Base-by-base conservation (phyloP, 805 yeast genomes). In the Wickerhamiella hasegawae region DNA sequence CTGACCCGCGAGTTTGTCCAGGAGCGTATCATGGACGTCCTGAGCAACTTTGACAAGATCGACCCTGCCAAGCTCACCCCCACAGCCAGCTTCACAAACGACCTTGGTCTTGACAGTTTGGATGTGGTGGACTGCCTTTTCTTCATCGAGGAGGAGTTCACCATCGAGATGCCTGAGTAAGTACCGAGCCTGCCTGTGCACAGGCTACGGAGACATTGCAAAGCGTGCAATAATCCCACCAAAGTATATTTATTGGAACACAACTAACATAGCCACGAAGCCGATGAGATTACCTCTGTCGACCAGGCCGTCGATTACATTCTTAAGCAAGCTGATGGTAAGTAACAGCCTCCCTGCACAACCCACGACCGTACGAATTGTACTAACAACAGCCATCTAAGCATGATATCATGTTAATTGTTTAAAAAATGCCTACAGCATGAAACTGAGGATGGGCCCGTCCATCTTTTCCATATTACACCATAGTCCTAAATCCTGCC, bases 41-140 rank as follows among this genome's bases (percentile, higher is more conserved):
- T 77, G 51, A 64, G 65, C 49, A 66, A 74, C 22, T 72, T 75
- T 47, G 71, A 67, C 57, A 75, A 76, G 59, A 68, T 70, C 34
- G 47, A 49, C 32, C 31, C 43, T 6, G 34, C 49, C 14, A 45
- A 58, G 52, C 49, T 65, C 35, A 51, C 62, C 14, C 54, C 61
- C 10, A 65, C 59, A 21, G 59, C 68, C 16, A 48, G 53, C 26
- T 54, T 65, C 39, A 50, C 59, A 33, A 50, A 50, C 25, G 93
- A 80, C 53, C 67, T 81, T 46, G 85, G 84, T 10, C 68, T 81
- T 55, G 98, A 87, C 60, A 81, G 94, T 4, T 68, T 87, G 48
- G 98, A 87, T 53, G 77, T 87, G 43, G 94, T 85, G 40, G 98
- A 87, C 62, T 87, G 90, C 36, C 68, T 90, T 44, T 93, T 87